These are phyloP conservation scores for Penicillium roqueforti DNA, from an alignment of 495 filamentous ascomycete species.

Conservation along the genomic window DNA sequence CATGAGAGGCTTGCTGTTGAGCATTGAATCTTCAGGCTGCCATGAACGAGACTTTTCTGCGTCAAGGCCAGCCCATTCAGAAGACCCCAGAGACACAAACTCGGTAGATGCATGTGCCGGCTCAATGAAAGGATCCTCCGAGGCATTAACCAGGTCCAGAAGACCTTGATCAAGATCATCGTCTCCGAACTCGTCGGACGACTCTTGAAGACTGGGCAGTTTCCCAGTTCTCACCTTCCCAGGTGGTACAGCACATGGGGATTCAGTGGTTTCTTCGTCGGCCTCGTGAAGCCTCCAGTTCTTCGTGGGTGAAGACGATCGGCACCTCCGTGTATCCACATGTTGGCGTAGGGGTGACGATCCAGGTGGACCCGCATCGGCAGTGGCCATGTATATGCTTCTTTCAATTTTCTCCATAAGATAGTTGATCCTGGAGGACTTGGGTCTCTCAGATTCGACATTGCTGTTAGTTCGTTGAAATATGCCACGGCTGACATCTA, in stretches of 20 bases:
- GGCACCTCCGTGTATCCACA: constrained; percentile 31
- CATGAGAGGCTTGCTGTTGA: constrained; percentile 7
- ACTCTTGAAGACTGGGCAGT: constrained; percentile 23
- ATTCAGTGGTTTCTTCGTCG: constrained; percentile 7
- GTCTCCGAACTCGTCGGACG: constrained; percentile 58
- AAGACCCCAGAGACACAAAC: constrained; percentile 18
- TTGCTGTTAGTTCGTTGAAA: constrained; percentile 50
- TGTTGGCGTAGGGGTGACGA: constrained; percentile 53
- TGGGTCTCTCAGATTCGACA: constrained; percentile 47
- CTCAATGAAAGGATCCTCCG: constrained; percentile 32
- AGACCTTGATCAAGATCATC: constrained; percentile 56
- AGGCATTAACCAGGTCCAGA: constrained; percentile 45
- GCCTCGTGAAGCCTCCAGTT: constrained; percentile 17
- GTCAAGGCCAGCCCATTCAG: constrained; percentile 15
- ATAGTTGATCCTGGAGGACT: constrained; percentile 55
- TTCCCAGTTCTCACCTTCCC: constrained; percentile 9
- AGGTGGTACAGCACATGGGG: constrained; percentile 1
- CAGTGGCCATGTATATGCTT: constrained; percentile 43
- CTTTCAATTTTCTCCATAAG: constrained; percentile 67
- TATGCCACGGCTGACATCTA: constrained; percentile 34
- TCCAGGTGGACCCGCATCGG: constrained; percentile 38
- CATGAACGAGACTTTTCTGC: constrained; percentile 15
- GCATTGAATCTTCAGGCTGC: background rate
- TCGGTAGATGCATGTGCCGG: constrained; percentile 7
- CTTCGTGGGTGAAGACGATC: constrained; percentile 46